Evolutionary conservation across 108 stramenopile genomes (phyloP).

Genomic region (Chaetoceros tenuissimus): DNA sequence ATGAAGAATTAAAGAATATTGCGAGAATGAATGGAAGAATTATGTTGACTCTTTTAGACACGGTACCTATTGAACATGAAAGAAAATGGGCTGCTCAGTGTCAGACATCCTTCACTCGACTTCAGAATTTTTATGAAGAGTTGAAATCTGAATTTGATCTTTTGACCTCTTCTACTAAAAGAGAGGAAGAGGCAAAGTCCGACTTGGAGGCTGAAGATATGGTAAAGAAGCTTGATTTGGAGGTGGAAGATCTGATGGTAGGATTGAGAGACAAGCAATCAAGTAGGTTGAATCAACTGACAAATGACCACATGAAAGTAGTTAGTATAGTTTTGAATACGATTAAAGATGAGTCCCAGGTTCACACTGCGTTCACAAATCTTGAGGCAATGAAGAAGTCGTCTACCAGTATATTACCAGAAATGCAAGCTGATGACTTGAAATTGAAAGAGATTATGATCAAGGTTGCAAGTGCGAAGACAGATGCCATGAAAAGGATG

Average conservation of each 20-base stretch:
- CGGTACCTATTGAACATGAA: constrained; percentile 80
- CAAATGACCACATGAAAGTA: constrained; percentile 54
- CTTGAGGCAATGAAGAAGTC: constrained; percentile 60
- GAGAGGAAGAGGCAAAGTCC: constrained; percentile 47
- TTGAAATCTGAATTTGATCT: constrained; percentile 50
- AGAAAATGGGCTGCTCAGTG: constrained; percentile 68
- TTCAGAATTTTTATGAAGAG: constrained; percentile 44
- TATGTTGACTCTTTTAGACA: constrained; percentile 72
- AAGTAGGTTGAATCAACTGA: constrained; percentile 43
- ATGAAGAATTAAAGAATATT: constrained; percentile 55
- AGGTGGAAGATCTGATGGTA: constrained; percentile 43
- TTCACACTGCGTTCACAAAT: constrained; percentile 59
- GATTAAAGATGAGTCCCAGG: constrained; percentile 14
- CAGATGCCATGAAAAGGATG: constrained; percentile 71
- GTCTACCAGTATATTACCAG: constrained; percentile 47
- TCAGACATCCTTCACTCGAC: constrained; percentile 53
- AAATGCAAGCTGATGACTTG: constrained; percentile 58
- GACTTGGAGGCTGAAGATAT: constrained; percentile 56
- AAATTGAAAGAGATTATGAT: constrained; percentile 43
- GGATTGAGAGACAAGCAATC: constrained; percentile 50
- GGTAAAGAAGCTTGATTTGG: constrained; percentile 39
- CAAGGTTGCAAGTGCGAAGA: constrained; percentile 65
- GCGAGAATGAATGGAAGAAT: constrained; percentile 69
- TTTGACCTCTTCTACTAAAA: constrained; percentile 42
- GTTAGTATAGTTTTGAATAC: constrained; percentile 47